phyloP scores from a whole-genome alignment of 2,329 filamentous ascomycete genomes.

The Sclerotinia sclerotiorum region DNA sequence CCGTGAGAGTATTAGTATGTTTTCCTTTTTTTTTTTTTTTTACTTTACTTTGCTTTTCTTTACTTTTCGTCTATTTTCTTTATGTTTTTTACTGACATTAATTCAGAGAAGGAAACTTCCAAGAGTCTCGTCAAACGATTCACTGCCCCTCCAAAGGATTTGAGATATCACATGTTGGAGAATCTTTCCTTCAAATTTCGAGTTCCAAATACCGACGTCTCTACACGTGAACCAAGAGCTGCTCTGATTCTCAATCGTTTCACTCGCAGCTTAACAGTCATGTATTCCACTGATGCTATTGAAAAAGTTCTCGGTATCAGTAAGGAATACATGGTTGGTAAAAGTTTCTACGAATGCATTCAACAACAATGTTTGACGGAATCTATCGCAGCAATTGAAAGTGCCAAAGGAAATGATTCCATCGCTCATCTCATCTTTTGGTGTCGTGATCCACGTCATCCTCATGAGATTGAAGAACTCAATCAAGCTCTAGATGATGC shows the following conservation, averaged over 20 bases:
- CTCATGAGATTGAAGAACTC: conserved; percentile 46
- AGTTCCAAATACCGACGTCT: conserved; percentile 52
- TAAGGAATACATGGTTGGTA: conserved; percentile 67
- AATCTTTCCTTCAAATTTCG: conserved; percentile 80
- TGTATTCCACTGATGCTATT: conserved; percentile 81
- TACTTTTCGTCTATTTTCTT: too few relatives aligned
- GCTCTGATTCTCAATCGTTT: conserved; percentile 86
- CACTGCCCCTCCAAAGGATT: conserved; percentile 76
- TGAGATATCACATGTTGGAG: conserved; percentile 86
- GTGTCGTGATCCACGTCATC: conserved; percentile 71
- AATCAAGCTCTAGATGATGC: conserved; percentile 46
- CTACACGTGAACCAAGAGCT: conserved; percentile 74
- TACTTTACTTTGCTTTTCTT: too few relatives aligned
- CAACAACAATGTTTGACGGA: conserved; percentile 73
- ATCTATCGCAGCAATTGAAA: conserved; percentile 76
- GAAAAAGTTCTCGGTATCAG: conserved; percentile 72
- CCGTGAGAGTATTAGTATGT: conserved; percentile 9
- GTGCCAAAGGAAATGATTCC: conserved; percentile 85
- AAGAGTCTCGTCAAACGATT: conserved; percentile 57
- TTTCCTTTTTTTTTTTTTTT: too few relatives aligned
- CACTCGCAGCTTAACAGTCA: conserved; percentile 76
- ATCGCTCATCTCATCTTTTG: conserved; percentile 87
- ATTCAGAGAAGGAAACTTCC: conserved; percentile 6
- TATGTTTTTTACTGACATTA: neutral
- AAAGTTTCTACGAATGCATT: conserved; percentile 87